Base-by-base conservation (phyloP, 73 alveolate species). In the Paramecium sexaurelia region DNA sequence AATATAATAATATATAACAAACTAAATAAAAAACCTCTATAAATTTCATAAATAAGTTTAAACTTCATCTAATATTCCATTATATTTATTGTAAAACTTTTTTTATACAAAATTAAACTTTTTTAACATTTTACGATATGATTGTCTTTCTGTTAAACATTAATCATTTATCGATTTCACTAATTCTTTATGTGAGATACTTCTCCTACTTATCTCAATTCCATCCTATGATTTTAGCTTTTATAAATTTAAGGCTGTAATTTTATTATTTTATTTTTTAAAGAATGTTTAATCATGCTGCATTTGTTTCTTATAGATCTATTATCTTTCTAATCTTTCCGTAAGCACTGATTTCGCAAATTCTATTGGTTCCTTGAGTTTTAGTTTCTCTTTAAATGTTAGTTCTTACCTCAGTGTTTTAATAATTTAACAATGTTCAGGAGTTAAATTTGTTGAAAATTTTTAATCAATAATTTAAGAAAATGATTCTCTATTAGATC, bases 371-470 rank as follows among this genome's bases (percentile, higher is more conserved):
- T 61, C 83, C 26, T 61, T 61, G 11, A 61, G 43, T 61, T 61
- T 61, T 29, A 61, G 11, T 61, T 61, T 61, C 19, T 61, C 39
- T 1, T 11, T 9, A 61, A 61, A 61, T 13, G 83, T 26, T 5
- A 29, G 43, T 61, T 61, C 83, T 11, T 61, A 29, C 11, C 83
- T 61, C 29, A 61, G 17, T 22, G 83, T 29, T 29, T 32, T 32
- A 26, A 61, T 61, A 10, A 61, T 29, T 61, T 61, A 26, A 24
- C 43, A 61, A 61, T 61, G 83, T 61, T 61, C 83, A 11, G 83
- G 83, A 10, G 83, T 61, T 29, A 61, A 32, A 61, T 61, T 26
- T 61, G 83, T 61, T 61, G 83, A 61, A 61, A 61, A 61, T 29
- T 61, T 61, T 5, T 61, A 19, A 61, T 32, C 47, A 29, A 61